Base-by-base conservation (phyloP, 345 rosid genomes). In the Acer yangbiense region DNA sequence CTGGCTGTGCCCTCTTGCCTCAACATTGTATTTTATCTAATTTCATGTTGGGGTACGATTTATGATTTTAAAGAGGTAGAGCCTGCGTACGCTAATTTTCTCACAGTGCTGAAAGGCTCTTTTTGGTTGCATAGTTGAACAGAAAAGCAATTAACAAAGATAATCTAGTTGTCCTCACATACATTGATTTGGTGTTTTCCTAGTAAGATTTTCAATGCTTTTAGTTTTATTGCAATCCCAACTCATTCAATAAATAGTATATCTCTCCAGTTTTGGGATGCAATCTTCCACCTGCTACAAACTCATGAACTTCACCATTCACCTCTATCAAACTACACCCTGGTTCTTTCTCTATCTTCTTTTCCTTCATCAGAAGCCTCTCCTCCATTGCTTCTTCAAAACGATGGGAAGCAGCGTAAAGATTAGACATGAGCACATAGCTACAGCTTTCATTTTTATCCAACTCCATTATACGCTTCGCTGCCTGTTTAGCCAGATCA, bases 301-400 rank as follows among this genome's bases (percentile, higher is more conserved):
- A 93, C 86, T 93, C 98, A 25, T 91, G 92, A 82, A 93, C 90
- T 76, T 93, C 89, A 0, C 89, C 90, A 68, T 85, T 80, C 39
- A 93, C 87, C 83, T 95, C 98, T 73, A 90, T 92, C 73, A 78
- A 88, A 81, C 98, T 93, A 79, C 91, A 88, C 20, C 94, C 98
- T 11, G 91, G 92, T 79, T 86, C 88, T 80, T 90, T 93, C 80
- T 87, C 88, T 69, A 87, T 73, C 50, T 79, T 74, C 69, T 79
- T 88, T 78, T 80, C 87, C 80, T 89, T 90, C 92, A 93, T 83
- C 65, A 73, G 77, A 83, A 77, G 18, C 75, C 97, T 93, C 73
- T 85, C 88, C 80, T 72, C 76, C 68, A 87, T 65, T 12, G 98
- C 94, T 73, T 92, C 89, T 76, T 85, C 82, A 13, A 86, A 87